Evolutionary conservation across 192 early-diverging fungal species (phyloP), one percentile per base, ranked within the genome.

Genomic region (Entomortierella parvispora): DNA sequence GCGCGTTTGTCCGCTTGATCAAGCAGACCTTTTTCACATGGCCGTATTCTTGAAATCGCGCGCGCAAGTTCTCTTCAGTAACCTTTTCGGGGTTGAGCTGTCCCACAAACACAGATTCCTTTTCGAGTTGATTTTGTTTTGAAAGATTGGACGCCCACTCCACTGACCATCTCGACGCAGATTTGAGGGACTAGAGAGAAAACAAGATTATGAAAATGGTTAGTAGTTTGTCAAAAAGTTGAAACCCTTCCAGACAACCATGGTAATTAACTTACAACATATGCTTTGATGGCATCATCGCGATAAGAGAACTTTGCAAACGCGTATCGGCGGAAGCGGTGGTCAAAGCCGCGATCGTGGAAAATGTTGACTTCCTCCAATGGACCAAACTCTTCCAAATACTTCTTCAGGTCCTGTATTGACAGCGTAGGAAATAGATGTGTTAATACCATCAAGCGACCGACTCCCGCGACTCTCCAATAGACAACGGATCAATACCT

Each of bases 231-330:
- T 26, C 17, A 40, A 10, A 4, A 37, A 46, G 20, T 31, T 28
- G 28, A 26, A 43, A 18, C 4, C 18, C 23, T 25, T 2, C 1
- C 58, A 47, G 3, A 49, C 2, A 25, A 14, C 60, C 17, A 15
- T 7, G n/a, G n/a, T n/a, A n/a, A n/a, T n/a, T n/a, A 28, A 52
- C 67, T 32, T 76, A 88, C 90, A 69, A 87, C 44, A 58, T 80
- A 90, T 4, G 92, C 90, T 22, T 78, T 81, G 44, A 92, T 90
- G 22, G 91, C 92, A 67, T 92, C 92, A 54, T 92, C 90, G 4
- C 92, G 69, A 59, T 87, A 92, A 14, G 83, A 68, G 31, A 84
- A 94, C 69, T 92, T 91, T 14, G 90, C 85, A 68, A 94, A 92
- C 1, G 86, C 91, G 61, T 86, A 85, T 23, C 88, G 83, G 37